phyloP scores from a whole-genome alignment of 2,329 filamentous ascomycete genomes.

The Chrysosporium queenslandicum region DNA sequence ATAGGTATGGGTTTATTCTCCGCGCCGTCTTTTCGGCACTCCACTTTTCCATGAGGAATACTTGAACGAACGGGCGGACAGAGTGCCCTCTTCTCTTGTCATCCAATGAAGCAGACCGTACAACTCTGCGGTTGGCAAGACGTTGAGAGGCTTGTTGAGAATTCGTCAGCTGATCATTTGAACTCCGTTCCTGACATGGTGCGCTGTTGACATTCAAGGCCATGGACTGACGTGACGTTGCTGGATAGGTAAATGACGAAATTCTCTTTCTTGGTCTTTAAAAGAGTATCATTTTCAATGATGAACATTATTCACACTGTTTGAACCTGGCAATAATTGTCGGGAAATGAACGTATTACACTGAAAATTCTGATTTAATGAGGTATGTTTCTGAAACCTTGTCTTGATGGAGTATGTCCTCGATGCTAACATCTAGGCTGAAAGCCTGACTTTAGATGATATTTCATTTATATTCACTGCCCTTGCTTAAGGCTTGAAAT shows the following conservation, averaged over 20 bases:
- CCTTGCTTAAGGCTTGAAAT: neutral
- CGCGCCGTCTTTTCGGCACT: slow-evolving; percentile 14
- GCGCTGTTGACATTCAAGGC: neutral
- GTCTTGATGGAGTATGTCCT: slow-evolving; percentile 16
- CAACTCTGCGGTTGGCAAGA: slow-evolving; percentile 50
- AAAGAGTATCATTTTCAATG: slow-evolving; percentile 39
- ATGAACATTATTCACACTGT: slow-evolving; percentile 65
- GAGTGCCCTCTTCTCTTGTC: slow-evolving; percentile 45
- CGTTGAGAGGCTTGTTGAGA: slow-evolving; percentile 55
- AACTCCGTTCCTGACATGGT: slow-evolving; percentile 11
- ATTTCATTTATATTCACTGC: slow-evolving; percentile 15
- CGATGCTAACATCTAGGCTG: slow-evolving; percentile 28
- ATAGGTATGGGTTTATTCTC: slow-evolving; percentile 10
- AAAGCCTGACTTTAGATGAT: slow-evolving; percentile 36
- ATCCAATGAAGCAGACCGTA: slow-evolving; percentile 50
- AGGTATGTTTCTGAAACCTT: slow-evolving; percentile 37
- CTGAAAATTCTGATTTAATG: slow-evolving; percentile 65
- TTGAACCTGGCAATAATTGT: slow-evolving; percentile 48
- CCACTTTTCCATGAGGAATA: slow-evolving; percentile 45
- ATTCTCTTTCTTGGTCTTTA: slow-evolving; percentile 16
- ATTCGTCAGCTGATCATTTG: slow-evolving; percentile 51
- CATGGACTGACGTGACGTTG: slow-evolving; percentile 23
- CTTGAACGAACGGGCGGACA: slow-evolving; percentile 62
- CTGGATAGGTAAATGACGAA: slow-evolving; percentile 3
- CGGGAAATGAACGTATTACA: slow-evolving; percentile 51